phyloP scores from a whole-genome alignment of 2,329 filamentous ascomycete species.

The Lojkania enalia region DNA sequence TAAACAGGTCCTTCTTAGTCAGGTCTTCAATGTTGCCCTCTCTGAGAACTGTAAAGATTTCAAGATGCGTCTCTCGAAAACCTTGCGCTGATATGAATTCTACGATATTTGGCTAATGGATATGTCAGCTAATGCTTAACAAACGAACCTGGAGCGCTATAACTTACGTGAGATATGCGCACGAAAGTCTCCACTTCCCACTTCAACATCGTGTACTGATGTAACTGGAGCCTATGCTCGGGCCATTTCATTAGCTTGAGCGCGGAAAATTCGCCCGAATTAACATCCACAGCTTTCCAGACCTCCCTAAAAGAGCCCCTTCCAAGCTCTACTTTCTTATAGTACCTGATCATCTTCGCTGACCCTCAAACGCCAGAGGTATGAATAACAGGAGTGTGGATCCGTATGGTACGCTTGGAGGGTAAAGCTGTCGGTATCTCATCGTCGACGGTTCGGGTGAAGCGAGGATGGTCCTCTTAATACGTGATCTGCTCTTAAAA shows the following conservation, averaged over 20 bases:
- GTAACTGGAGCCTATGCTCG: background rate
- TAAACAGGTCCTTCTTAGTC: slow-evolving; percentile 5
- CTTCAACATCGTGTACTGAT: slow-evolving; percentile 4
- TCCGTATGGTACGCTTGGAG: slow-evolving; percentile 1
- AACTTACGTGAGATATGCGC: slow-evolving; percentile 8
- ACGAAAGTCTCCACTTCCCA: slow-evolving; percentile 11
- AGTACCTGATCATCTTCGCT: slow-evolving; percentile 1
- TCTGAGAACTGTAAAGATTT: slow-evolving; percentile 7
- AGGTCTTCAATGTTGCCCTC: slow-evolving; percentile 7
- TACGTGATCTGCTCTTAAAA: background rate
- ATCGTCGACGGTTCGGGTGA: slow-evolving; percentile 4
- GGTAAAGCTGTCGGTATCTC: slow-evolving; percentile 1
- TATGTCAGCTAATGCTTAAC: slow-evolving; percentile 2
- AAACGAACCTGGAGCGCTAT: slow-evolving; percentile 1
- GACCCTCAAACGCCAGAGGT: background rate
- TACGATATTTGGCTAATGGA: slow-evolving; percentile 8
- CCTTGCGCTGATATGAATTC: slow-evolving; percentile 4
- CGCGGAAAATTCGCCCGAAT: slow-evolving; percentile 3
- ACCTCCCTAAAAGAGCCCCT: slow-evolving; percentile 2
- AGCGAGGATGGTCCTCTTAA: slow-evolving; percentile 6
- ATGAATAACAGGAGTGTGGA: background rate
- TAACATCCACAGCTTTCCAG: slow-evolving; percentile 6
- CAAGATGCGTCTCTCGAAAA: slow-evolving; percentile 2
- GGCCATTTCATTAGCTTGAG: slow-evolving; percentile 3
- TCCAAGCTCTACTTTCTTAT: slow-evolving; percentile 1